Evolutionary conservation across 805 yeast species (phyloP).

Genomic region (Tetrapisispora fleetii): DNA sequence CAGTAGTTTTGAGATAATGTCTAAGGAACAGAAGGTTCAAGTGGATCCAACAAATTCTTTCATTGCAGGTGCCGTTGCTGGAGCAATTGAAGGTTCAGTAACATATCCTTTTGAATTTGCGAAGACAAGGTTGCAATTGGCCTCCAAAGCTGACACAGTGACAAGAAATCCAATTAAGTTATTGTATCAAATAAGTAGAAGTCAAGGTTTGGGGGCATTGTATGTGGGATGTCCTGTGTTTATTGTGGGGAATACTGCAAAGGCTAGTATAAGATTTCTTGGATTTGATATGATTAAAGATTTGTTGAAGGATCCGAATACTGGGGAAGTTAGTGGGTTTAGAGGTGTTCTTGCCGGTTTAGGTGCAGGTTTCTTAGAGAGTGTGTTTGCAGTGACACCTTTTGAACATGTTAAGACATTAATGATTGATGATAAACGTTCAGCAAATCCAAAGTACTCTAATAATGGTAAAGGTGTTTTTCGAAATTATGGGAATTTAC

Average conservation of each 20-base stretch:
- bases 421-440: conserved; percentile 83
- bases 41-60: conserved; percentile 74
- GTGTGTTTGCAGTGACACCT: conserved; percentile 91
- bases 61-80: conserved; percentile 93
- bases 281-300: conserved; percentile 86
- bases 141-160: conserved; percentile 50
- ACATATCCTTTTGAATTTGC: conserved; percentile 98
- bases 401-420: conserved; percentile 96
- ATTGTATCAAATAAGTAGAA: conserved; percentile 61
- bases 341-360: conserved; percentile 94
- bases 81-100: conserved; percentile 85
- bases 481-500: conserved; percentile 34
- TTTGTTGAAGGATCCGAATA: conserved; percentile 60
- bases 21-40: conserved; percentile 2
- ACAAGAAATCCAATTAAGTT: conserved; percentile 79
- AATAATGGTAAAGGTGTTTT: conserved; percentile 48
- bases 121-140: conserved; percentile 81
- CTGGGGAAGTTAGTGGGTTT: conserved; percentile 78
- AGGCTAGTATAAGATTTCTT: conserved; percentile 89
- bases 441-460: conserved; percentile 68
- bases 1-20: not conserved
- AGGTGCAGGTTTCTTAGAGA: conserved; percentile 91
- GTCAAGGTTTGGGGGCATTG: conserved; percentile 69
- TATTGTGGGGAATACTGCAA: conserved; percentile 90
- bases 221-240: conserved; percentile 96